A percentile compares a stretch with the other conserved stretches of the same genome.
Evolutionary conservation across 2,329 filamentous ascomycete genomes (phyloP).

Genomic region (Apiospora malaysiana): DNA sequence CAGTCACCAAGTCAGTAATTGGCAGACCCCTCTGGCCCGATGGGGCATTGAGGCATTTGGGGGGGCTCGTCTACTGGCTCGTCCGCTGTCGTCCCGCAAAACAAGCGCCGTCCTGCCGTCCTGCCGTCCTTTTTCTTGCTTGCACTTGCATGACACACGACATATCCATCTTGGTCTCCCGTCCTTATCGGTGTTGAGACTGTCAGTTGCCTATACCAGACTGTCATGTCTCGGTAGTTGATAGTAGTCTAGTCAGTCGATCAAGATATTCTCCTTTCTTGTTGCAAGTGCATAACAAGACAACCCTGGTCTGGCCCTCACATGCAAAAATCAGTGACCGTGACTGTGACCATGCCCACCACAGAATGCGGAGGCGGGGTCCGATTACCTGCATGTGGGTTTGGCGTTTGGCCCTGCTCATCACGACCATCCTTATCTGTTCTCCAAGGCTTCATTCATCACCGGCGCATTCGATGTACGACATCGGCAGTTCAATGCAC

Average conservation of each 20-base stretch:
- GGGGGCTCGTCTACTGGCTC: no score
- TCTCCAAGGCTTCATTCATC: neutral
- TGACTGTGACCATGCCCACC: slow-evolving; percentile 6
- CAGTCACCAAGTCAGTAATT: neutral
- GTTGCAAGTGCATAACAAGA: no score
- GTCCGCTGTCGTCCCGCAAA: no score
- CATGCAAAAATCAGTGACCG: neutral
- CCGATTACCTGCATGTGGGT: neutral
- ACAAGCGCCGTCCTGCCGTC: no score
- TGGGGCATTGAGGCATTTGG: neutral
- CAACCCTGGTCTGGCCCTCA: neutral
- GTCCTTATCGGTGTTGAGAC: no score
- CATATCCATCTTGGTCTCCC: no score
- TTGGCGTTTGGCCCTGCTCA: neutral
- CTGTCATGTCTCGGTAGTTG: no score
- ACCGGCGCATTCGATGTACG: neutral
- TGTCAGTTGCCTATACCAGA: no score
- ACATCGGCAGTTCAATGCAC: neutral
- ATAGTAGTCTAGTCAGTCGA: neutral
- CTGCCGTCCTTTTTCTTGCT: no score
- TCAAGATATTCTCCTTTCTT: neutral
- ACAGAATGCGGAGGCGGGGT: slow-evolving; percentile 17
- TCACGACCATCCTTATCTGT: neutral
- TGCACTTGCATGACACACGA: no score
- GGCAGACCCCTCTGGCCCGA: neutral